Evolutionary conservation across 371 early-diverging fungal species (phyloP).

Genomic region (Haplosporangium sp.): DNA sequence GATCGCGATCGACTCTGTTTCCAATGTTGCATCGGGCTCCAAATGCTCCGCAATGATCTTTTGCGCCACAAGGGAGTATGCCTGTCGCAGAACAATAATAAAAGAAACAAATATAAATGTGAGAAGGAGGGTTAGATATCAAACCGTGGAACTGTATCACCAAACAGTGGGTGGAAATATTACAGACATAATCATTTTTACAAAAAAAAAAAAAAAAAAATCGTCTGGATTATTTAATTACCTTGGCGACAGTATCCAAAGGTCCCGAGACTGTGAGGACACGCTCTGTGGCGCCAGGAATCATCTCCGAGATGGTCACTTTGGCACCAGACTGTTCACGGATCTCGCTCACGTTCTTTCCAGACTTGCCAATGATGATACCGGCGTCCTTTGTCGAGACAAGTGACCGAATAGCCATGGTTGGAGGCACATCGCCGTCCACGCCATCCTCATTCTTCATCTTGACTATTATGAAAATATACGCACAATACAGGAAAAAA

Average conservation of each 20-base stretch:
- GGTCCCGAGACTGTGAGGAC: constrained; percentile 82
- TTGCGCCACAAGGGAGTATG: constrained; percentile 75
- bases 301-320: constrained; percentile 82
- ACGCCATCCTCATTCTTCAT: constrained; percentile 13
- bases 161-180: neutral
- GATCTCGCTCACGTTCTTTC: constrained; percentile 84
- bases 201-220: neutral
- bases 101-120: too few relatives aligned
- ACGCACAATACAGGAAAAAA: neutral
- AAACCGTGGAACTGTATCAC: too few relatives aligned
- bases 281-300: constrained; percentile 79
- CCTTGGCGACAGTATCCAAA: constrained; percentile 79
- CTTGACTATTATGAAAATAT: constrained; percentile 9
- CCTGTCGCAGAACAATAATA: constrained; percentile 51
- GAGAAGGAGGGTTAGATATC: neutral
- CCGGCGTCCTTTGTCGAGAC: constrained; percentile 87
- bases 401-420: constrained; percentile 71
- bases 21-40: constrained; percentile 46
- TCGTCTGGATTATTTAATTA: constrained; percentile 23
- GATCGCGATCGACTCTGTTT: constrained; percentile 61
- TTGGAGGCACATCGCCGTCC: constrained; percentile 17
- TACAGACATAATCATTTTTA: neutral
- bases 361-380: constrained; percentile 86
- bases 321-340: constrained; percentile 80
- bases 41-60: constrained; percentile 66